Percentiles rank a stretch among this genome's conserved stretches.
These are phyloP conservation scores for Monosporozyma aerobia DNA, from an alignment of 805 yeast species.

Conservation along the genomic window DNA sequence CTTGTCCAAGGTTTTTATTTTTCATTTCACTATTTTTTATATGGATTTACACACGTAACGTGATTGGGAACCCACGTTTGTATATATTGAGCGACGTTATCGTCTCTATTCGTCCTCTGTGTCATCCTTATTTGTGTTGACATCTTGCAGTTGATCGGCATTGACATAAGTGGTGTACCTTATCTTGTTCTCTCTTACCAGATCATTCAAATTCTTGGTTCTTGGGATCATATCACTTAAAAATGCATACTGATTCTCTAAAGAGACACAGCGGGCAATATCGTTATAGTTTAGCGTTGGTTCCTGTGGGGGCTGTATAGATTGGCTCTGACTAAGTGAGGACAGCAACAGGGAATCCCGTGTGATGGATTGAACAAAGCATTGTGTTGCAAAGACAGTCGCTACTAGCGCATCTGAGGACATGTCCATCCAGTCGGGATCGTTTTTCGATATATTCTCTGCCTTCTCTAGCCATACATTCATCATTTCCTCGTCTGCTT, in stretches of 20 bases:
- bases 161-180: conserved; percentile 15
- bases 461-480: conserved; percentile 10
- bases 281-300: conserved; percentile 16
- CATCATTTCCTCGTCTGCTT: background rate
- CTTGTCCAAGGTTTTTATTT: too few species aligned
- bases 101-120: background rate
- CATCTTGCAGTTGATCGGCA: background rate
- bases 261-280: conserved; percentile 14
- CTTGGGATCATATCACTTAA: conserved; percentile 21
- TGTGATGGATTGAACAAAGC: conserved; percentile 16
- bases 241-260: conserved; percentile 16
- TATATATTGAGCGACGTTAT: too few species aligned
- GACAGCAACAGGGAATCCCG: conserved; percentile 11
- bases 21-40: too few species aligned
- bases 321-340: conserved; percentile 5
- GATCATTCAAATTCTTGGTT: conserved; percentile 15
- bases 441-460: conserved; percentile 22
- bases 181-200: conserved; percentile 22
- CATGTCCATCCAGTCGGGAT: conserved; percentile 20
- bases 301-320: background rate
- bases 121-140: conserved; percentile 2
- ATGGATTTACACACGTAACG: too few species aligned
- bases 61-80: too few species aligned
- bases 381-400: conserved; percentile 22
- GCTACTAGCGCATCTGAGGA: conserved; percentile 19